These are phyloP conservation scores for Daedalea quercina DNA, from an alignment of 768 basidiomycete species.

Conservation along the genomic window DNA sequence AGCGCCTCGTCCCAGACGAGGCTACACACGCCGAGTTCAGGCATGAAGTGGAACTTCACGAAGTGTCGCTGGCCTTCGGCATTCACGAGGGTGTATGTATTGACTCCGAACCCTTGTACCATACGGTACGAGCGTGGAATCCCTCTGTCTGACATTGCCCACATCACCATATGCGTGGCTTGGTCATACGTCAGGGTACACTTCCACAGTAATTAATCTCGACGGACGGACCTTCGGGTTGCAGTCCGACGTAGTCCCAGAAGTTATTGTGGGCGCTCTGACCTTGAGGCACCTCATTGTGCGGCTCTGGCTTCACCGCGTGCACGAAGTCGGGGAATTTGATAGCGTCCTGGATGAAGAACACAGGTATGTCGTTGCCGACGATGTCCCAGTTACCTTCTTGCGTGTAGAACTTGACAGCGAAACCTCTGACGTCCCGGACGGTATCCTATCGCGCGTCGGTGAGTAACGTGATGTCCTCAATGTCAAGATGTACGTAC, in stretches of 20 bases:
- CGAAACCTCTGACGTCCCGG: slow-evolving; percentile 85
- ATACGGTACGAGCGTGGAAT: slow-evolving; percentile 82
- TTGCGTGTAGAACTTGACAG: slow-evolving; percentile 73
- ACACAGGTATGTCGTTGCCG: slow-evolving; percentile 75
- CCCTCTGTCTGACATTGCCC: slow-evolving; percentile 80
- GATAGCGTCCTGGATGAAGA: slow-evolving; percentile 76
- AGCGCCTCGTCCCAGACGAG: slow-evolving; percentile 88
- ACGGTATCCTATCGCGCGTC: slow-evolving; percentile 47
- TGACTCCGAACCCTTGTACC: slow-evolving; percentile 89
- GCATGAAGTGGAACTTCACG: slow-evolving; percentile 84
- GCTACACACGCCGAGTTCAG: slow-evolving; percentile 78
- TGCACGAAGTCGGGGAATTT: slow-evolving; percentile 86
- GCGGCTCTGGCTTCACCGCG: slow-evolving; percentile 82
- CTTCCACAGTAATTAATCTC: too few relatives aligned
- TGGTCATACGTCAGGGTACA: too few relatives aligned
- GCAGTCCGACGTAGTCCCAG: slow-evolving; percentile 77
- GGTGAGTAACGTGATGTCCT: background rate
- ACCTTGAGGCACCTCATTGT: slow-evolving; percentile 70
- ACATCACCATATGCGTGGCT: slow-evolving; percentile 75
- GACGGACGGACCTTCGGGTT: slow-evolving; percentile 47
- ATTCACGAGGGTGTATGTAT: slow-evolving; percentile 76
- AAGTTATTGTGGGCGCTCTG: slow-evolving; percentile 81
- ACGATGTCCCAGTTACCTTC: slow-evolving; percentile 89
- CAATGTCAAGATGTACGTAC: slow-evolving; percentile 33
- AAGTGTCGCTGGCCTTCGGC: slow-evolving; percentile 61